Percentiles rank a stretch among this genome's conserved stretches.
phyloP scores from a whole-genome alignment of 2,329 filamentous ascomycete genomes.

The Magnaporthiopsis incrustans region DNA sequence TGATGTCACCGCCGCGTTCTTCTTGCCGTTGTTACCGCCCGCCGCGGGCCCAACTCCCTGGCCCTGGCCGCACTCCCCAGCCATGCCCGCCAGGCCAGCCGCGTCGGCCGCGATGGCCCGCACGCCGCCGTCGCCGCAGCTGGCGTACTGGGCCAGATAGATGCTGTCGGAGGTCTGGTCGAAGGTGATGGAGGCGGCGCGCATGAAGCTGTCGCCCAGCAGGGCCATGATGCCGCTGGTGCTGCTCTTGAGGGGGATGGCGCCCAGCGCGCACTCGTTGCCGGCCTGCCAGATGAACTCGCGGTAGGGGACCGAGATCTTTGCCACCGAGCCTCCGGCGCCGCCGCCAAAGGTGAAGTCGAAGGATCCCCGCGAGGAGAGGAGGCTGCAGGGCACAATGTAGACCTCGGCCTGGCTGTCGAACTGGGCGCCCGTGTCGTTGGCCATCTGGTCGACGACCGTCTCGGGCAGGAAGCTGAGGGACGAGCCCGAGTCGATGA shows the following conservation, averaged over 20 bases:
- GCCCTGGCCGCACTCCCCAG: slow-evolving; percentile 14
- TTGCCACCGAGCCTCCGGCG: slow-evolving; percentile 24
- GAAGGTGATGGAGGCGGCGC: slow-evolving; percentile 23
- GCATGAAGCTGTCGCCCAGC: slow-evolving; percentile 24
- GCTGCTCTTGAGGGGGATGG: slow-evolving; percentile 15
- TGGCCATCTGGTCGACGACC: slow-evolving; percentile 34
- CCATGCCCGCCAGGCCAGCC: slow-evolving; percentile 9
- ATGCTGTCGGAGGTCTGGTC: slow-evolving; percentile 24
- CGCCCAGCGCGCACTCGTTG: slow-evolving; percentile 33
- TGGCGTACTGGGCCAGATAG: slow-evolving; percentile 22
- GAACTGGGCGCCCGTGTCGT: slow-evolving; percentile 30
- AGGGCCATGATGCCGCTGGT: slow-evolving; percentile 14
- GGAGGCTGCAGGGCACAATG: slow-evolving; percentile 33
- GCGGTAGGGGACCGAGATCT: slow-evolving; percentile 28
- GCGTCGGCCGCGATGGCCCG: slow-evolving; percentile 17
- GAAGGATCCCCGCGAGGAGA: slow-evolving; percentile 29
- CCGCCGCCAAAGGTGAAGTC: slow-evolving; percentile 35
- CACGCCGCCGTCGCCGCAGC: slow-evolving; percentile 18
- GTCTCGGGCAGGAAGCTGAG: slow-evolving; percentile 35
- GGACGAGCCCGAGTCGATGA: slow-evolving; percentile 45
- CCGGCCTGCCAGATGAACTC: slow-evolving; percentile 42
- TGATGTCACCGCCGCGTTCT: neutral
- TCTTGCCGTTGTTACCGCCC: slow-evolving; percentile 7
- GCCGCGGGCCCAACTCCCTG: neutral
- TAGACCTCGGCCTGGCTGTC: slow-evolving; percentile 31